These are phyloP conservation scores for Pichia terricola DNA, from an alignment of 1,139 yeast species.

Conservation along the genomic window DNA sequence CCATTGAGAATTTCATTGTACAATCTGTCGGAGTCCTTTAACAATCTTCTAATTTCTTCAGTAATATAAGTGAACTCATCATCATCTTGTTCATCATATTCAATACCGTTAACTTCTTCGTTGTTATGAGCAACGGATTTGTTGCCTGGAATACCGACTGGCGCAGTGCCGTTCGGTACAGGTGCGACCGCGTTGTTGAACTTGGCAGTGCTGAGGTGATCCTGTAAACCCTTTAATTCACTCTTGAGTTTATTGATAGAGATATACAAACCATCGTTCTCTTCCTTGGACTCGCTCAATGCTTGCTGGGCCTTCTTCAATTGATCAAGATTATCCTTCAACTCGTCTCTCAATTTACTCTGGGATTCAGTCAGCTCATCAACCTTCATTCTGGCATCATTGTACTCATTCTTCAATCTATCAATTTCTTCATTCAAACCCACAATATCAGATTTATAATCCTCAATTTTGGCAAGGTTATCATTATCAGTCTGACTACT, in stretches of 20 bases:
- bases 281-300: conserved; percentile 53
- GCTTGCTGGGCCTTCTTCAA: conserved; percentile 55
- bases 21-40: conserved; percentile 71
- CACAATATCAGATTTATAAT: conserved; percentile 43
- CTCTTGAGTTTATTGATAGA: conserved; percentile 59
- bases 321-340: conserved; percentile 50
- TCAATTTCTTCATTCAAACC: conserved; percentile 50
- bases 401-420: conserved; percentile 48
- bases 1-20: conserved; percentile 86
- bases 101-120: conserved; percentile 3
- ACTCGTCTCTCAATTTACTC: conserved; percentile 52
- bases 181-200: conserved; percentile 14
- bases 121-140: not conserved
- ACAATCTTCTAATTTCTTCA: conserved; percentile 59
- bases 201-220: conserved; percentile 18
- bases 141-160: conserved; percentile 7
- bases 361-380: conserved; percentile 59
- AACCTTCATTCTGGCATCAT: conserved; percentile 53
- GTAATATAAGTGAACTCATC: conserved; percentile 59
- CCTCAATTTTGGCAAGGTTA: conserved; percentile 35
- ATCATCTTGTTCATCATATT: conserved; percentile 26
- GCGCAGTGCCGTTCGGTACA: conserved; percentile 27
- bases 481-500: conserved; percentile 45
- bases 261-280: conserved; percentile 51
- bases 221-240: conserved; percentile 24